Conservation (phyloP, 129 eudicot species). For the Silybum marianum region DNA sequence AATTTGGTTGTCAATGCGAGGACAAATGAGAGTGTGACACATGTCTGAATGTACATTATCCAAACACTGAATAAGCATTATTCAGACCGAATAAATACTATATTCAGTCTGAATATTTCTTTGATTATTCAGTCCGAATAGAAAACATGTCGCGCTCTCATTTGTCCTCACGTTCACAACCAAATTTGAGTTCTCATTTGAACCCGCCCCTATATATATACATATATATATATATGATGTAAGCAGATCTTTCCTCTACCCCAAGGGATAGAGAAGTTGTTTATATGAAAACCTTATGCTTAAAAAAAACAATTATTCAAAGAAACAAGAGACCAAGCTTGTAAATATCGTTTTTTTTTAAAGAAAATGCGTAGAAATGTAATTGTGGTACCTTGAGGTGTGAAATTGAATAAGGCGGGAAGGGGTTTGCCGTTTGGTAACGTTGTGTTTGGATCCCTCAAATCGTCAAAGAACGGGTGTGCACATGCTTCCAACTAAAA, state of each 20-base stretch:
- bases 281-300: background rate
- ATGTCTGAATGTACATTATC: too few species aligned
- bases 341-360: background rate
- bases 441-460: conserved; percentile 70
- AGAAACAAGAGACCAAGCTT: background rate
- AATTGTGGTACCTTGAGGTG: conserved; percentile 64
- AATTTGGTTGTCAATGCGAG: too few species aligned
- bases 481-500: conserved; percentile 96
- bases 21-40: too few species aligned
- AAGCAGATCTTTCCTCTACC: background rate
- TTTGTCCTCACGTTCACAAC: too few species aligned
- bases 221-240: background rate
- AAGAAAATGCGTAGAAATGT: background rate
- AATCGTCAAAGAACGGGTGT: conserved; percentile 84
- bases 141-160: too few species aligned
- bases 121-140: too few species aligned
- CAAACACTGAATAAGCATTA: too few species aligned
- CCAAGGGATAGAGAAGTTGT: background rate
- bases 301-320: background rate
- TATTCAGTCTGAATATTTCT: too few species aligned
- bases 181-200: too few species aligned
- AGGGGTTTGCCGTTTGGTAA: conserved; percentile 80
- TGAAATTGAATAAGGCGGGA: conserved; percentile 82
- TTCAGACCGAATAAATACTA: too few species aligned
- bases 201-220: too few species aligned